Percentiles rank a stretch among this genome's conserved stretches.
These are phyloP conservation scores for Hyphopichia fennica DNA, from an alignment of 1,139 yeast species.

Conservation along the genomic window DNA sequence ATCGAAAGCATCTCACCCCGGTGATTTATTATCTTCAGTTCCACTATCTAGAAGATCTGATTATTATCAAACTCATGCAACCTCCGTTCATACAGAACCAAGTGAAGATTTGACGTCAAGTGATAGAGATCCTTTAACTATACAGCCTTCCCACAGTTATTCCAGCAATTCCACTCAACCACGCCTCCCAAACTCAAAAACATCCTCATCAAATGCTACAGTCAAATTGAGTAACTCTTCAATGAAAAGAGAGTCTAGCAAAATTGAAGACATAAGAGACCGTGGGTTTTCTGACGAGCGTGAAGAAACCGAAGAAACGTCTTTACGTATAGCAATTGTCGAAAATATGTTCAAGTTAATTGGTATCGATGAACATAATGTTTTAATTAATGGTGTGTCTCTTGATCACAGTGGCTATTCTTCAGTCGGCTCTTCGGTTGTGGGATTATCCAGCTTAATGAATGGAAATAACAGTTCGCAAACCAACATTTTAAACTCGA, in stretches of 20 bases:
- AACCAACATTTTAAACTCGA: neutral
- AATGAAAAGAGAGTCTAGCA: neutral
- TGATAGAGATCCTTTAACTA: neutral
- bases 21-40: slow-evolving; percentile 80
- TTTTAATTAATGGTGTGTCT: slow-evolving; percentile 8
- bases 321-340: slow-evolving; percentile 66
- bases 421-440: slow-evolving; percentile 27
- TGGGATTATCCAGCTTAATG: slow-evolving; percentile 29
- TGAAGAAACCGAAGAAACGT: slow-evolving; percentile 76
- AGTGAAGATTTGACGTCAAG: neutral
- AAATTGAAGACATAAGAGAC: slow-evolving; percentile 26
- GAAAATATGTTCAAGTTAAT: slow-evolving; percentile 73
- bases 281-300: slow-evolving; percentile 54
- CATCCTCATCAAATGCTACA: neutral
- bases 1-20: slow-evolving; percentile 66
- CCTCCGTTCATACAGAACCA: neutral
- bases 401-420: slow-evolving; percentile 14
- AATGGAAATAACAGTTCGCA: neutral
- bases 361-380: slow-evolving; percentile 55
- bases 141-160: neutral
- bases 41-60: slow-evolving; percentile 62
- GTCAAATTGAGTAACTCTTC: neutral
- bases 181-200: neutral
- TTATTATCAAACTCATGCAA: slow-evolving; percentile 8
- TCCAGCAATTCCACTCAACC: neutral